Conservation (phyloP, 2,329 filamentous ascomycete genomes). For the Pseudovirgaria hyperparasitica region DNA sequence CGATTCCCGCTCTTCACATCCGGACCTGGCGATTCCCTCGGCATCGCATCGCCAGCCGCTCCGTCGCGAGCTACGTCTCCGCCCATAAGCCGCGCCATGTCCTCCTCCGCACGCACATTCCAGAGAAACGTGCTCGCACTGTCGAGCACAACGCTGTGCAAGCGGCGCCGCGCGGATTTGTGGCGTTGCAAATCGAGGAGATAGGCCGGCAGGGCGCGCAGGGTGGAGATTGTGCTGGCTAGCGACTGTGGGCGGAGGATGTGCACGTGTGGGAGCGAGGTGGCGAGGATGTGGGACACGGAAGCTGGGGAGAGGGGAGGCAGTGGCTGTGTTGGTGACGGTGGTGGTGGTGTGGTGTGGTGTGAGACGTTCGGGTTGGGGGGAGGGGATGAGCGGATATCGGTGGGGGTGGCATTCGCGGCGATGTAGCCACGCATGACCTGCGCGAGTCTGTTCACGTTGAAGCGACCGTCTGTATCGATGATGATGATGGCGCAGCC, state of each 20-base stretch:
- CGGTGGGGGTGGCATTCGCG: not conserved
- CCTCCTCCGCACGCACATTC: constrained; percentile 34
- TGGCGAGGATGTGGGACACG: constrained; percentile 15
- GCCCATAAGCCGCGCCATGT: constrained; percentile 4
- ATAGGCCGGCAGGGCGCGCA: constrained; percentile 35
- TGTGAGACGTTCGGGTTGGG: not conserved
- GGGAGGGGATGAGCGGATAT: constrained; percentile 1
- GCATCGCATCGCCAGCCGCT: constrained; percentile 1
- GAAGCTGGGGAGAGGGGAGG: not conserved
- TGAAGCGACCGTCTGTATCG: constrained; percentile 44
- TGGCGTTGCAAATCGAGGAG: constrained; percentile 34
- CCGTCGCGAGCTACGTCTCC: not conserved
- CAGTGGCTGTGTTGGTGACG: not conserved
- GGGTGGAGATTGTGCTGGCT: constrained; percentile 34
- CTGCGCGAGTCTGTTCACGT: constrained; percentile 32
- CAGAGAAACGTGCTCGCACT: constrained; percentile 43
- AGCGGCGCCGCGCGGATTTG: constrained; percentile 29
- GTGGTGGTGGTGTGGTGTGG: not conserved
- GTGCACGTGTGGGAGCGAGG: constrained; percentile 42
- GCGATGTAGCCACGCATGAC: constrained; percentile 19
- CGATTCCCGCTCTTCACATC: not conserved
- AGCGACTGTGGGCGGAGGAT: constrained; percentile 44
- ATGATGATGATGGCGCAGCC: constrained; percentile 40
- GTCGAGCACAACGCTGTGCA: constrained; percentile 42
- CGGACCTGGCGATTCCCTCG: constrained; percentile 1